A percentile compares a stretch with the other conserved stretches of the same genome.
Evolutionary conservation across 257 asterid genomes (phyloP).

Genomic region (Salvia miltiorrhiza): DNA sequence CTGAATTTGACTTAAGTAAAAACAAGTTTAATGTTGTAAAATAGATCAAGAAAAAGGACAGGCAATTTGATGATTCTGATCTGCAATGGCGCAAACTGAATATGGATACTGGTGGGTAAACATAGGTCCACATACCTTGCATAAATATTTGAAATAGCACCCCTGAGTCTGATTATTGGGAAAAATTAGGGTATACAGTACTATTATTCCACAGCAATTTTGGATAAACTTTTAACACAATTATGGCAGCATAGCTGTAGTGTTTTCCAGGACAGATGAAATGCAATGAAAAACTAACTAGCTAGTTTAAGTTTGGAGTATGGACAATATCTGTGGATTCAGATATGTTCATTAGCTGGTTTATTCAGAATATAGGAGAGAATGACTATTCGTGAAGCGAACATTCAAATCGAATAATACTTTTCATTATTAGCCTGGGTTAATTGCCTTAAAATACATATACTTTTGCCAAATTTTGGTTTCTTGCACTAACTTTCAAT

Average conservation of each 20-base stretch:
- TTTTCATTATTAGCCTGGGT: background rate
- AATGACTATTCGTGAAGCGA: constrained; percentile 1
- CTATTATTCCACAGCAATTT: background rate
- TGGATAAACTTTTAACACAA: background rate
- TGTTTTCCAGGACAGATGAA: background rate
- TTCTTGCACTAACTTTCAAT: no score
- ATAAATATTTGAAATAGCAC: background rate
- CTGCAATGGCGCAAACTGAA: background rate
- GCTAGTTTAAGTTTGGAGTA: background rate
- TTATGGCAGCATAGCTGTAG: background rate
- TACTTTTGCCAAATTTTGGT: no score
- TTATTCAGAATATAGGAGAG: background rate
- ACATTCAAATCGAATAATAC: background rate
- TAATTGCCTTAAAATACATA: no score
- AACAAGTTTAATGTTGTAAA: background rate
- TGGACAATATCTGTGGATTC: background rate
- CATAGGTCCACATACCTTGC: background rate
- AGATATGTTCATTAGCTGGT: background rate
- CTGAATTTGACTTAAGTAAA: background rate
- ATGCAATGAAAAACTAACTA: background rate
- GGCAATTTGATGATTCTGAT: background rate
- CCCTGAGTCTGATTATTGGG: background rate
- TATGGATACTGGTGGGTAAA: background rate
- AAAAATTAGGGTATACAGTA: background rate
- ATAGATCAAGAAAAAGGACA: background rate